Base-by-base conservation (phyloP, 2,329 filamentous ascomycete species). In the Cercospora sp. region DNA sequence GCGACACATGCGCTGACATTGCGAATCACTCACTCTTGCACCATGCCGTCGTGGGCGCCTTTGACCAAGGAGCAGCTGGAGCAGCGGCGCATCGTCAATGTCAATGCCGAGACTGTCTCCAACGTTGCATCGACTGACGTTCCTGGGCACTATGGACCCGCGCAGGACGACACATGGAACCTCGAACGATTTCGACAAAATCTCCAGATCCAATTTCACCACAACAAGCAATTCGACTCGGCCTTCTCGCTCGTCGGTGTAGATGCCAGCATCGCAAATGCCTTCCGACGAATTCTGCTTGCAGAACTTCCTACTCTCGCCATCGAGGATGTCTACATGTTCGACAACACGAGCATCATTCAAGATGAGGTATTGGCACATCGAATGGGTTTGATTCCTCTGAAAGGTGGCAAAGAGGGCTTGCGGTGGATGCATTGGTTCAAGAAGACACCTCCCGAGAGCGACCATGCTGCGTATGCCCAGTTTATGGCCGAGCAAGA, bases 331-430 rank as follows among this genome's bases (percentile, higher is more conserved):
- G 92, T 96, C 78, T 99, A 91, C 82, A 89, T 98, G 72, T 87
- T 92, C 79, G 96, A 97, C 84, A 99, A 99, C 84, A 98, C 94
- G 61, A 97, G 93, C 5, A 93, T 99, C 39, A 95, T 99, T 76
- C 94, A 98, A 80, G 95, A 99, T 78, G 95, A 99, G 83, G 94
- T 99, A 4, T 89, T 99, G 62, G 90, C 94, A 16, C 92, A 95
- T 79, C 87, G 95, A 55, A 85, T 99, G 33, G 95, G 95, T 67
- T 87, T 99, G 57, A 91, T 99, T 64, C 95, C 96, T 18, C 90
- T 99, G 74, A 91, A 90, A 72, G 95, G 92, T 72, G 87, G 89
- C 69, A 87, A 89, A 72, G 86, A 91, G 65, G 94, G 92, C 62
- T 84, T 99, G 65, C 87, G 90, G 74, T 94, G 89, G 83, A 85